Conservation (phyloP, 106 monocot species). For the Dactylorhiza incarnata region DNA sequence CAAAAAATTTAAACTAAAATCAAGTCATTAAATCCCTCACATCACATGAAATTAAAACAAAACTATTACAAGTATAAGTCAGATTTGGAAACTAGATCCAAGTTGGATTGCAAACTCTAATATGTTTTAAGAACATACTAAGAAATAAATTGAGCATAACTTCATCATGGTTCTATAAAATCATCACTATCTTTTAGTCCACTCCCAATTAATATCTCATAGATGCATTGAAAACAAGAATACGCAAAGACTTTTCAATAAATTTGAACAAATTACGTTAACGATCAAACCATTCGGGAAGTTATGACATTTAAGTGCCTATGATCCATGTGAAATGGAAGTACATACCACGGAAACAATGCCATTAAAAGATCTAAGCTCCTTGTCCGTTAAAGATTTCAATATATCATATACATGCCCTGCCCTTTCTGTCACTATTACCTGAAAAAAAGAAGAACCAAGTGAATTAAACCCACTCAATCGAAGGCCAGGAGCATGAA, state of each 20-base stretch:
- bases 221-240: no score
- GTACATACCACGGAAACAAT: slow-evolving; percentile 70
- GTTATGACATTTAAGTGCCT: neutral
- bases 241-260: neutral
- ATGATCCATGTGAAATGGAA: neutral
- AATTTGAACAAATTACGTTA: neutral
- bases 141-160: neutral
- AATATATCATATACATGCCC: slow-evolving; percentile 74
- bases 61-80: neutral
- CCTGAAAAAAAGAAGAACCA: slow-evolving; percentile 31
- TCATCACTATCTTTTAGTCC: neutral
- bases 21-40: neutral
- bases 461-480: neutral
- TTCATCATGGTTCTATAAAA: neutral
- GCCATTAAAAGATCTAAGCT: slow-evolving; percentile 74
- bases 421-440: slow-evolving; percentile 65
- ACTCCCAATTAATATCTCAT: no score
- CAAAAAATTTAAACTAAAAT: neutral
- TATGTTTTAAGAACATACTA: neutral
- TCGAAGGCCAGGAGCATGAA: neutral
- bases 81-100: neutral
- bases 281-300: neutral
- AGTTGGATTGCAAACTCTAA: neutral
- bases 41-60: neutral
- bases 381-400: slow-evolving; percentile 40